These are phyloP conservation scores for Aureobasidium pullulans DNA, from an alignment of 2,329 filamentous ascomycete genomes.

Conservation along the genomic window DNA sequence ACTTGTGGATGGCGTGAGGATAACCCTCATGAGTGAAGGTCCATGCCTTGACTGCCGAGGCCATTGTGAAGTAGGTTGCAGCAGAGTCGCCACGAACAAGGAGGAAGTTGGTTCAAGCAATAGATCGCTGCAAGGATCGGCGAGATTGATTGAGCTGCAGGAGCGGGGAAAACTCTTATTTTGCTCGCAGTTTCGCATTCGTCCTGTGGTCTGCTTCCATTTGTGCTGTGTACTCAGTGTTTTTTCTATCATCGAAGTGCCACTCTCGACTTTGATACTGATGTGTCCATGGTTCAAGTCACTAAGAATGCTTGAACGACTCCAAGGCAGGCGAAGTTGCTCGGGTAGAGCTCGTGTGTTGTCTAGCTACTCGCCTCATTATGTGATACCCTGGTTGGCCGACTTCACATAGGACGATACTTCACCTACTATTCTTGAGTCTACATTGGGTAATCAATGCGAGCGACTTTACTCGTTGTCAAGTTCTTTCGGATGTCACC, in stretches of 20 bases:
- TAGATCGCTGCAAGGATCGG: neutral
- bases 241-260: too few species aligned
- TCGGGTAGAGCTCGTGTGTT: too few species aligned
- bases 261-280: too few species aligned
- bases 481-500: neutral
- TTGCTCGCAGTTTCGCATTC: neutral
- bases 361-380: too few species aligned
- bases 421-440: neutral
- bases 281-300: too few species aligned
- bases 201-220: too few species aligned
- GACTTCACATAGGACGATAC: neutral
- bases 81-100: too few species aligned
- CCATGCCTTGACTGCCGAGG: constrained; percentile 23
- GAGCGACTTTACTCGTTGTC: too few species aligned
- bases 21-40: constrained; percentile 27
- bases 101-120: neutral
- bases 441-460: neutral
- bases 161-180: neutral
- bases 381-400: too few species aligned
- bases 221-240: too few species aligned
- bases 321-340: too few species aligned
- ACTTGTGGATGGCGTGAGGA: constrained; percentile 22
- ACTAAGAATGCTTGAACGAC: too few species aligned
- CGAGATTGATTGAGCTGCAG: neutral
- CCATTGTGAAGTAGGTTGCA: neutral